Evolutionary conservation across 2,329 filamentous ascomycete genomes (phyloP), one percentile per base, ranked within the genome.

Genomic region (Aspergillus sp.): DNA sequence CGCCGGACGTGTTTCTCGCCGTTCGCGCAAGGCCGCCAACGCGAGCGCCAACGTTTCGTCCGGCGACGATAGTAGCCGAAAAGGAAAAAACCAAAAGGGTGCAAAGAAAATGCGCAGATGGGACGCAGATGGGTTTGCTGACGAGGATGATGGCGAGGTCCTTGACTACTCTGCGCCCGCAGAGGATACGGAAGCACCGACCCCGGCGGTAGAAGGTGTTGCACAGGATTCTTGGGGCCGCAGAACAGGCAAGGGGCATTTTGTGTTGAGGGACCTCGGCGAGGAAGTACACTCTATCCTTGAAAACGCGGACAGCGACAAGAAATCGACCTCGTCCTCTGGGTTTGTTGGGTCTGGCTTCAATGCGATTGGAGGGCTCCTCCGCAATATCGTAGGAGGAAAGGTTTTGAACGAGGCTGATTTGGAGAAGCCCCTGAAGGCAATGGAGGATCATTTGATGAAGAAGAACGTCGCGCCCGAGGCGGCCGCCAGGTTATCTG

Each of bases 391-490:
- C 24, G 82, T 98, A 1, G 91, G 91, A 34, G 91, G 93, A 42
- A 95, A 95, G 68, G 85, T 81, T 1, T 66, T 98, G 51, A 93
- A 86, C 1, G 84, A 86, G 57, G 76, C 82, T 43, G 89, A 96
- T 52, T 72, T 98, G 14, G 82, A 86, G 41, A 93, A 93, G 58
- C 84, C 91, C 2, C 79, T 98, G 66, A 91, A 89, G 61, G 83
- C 82, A 19, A 95, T 98, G 86, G 86, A 95, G 55, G 86, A 94
- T 36, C 89, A 96, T 57, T 69, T 98, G 5, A 64, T 98, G 38
- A 80, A 82, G 63, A 98, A 98, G 69, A 98, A 98, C 51, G 88
- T 98, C 16, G 91, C 91, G 0, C 82, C 85, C 33, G 91, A 96
- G 67, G 91, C 91, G 11, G 91, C 89, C 2, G 74, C 94, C 19